Evolutionary conservation across 2,329 filamentous ascomycete genomes (phyloP).

Genomic region (Pleoardoris graminearum): DNA sequence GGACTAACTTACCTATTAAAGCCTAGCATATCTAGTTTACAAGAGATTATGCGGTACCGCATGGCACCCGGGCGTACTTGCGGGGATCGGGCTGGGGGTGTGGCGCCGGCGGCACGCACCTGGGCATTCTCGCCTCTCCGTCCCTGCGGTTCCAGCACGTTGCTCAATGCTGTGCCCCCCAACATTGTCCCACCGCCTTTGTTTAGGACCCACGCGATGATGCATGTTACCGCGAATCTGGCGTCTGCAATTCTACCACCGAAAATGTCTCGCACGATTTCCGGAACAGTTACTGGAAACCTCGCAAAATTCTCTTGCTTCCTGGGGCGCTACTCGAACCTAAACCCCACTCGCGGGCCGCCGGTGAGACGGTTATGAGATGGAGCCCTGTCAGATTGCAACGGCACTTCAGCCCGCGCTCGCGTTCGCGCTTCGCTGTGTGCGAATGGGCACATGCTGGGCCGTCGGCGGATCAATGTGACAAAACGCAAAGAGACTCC

Average conservation of each 20-base stretch:
- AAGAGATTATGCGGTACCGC: no score
- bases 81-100: neutral
- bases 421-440: no score
- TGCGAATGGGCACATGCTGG: no score
- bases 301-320: neutral
- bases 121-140: no score
- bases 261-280: neutral
- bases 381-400: neutral
- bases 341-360: neutral
- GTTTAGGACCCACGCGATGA: constrained; percentile 1
- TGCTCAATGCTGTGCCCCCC: neutral
- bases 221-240: neutral
- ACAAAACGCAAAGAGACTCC: no score
- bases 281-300: neutral
- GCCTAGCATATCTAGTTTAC: no score
- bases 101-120: neutral
- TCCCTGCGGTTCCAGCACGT: no score
- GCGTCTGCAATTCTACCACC: neutral
- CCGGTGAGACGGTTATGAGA: constrained; percentile 1
- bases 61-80: no score
- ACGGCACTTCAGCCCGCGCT: no score
- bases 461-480: no score
- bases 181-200: neutral
- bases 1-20: no score
- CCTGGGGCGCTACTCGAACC: neutral